Evolutionary conservation across 1,139 yeast genomes (phyloP).

Genomic region (Hyphopichia wangnamkhiaoensis): DNA sequence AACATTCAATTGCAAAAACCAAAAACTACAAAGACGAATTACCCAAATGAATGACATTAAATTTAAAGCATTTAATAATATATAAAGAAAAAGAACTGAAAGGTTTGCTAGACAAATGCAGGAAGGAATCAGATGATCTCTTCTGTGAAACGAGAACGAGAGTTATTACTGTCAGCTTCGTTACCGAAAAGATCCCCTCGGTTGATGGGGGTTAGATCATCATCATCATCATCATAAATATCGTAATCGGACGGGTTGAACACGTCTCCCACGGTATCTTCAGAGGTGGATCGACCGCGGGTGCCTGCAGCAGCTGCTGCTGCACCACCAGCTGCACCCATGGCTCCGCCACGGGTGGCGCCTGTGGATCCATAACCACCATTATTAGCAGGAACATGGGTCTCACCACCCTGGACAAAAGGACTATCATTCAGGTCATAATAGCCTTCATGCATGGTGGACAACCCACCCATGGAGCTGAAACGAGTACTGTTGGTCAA

Average conservation of each 20-base stretch:
- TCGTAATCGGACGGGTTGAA: conserved; percentile 16
- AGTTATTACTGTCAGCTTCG: conserved; percentile 21
- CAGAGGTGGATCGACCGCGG: conserved; percentile 47
- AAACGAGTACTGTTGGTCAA: conserved; percentile 1
- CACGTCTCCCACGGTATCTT: conserved; percentile 14
- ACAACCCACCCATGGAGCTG: conserved; percentile 1
- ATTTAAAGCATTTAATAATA: no score
- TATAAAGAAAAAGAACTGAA: not conserved
- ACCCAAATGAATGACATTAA: no score
- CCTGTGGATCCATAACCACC: conserved; percentile 1
- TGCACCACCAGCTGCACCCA: conserved; percentile 2
- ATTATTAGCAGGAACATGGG: not conserved
- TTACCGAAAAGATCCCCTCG: conserved; percentile 16
- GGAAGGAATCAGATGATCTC: conserved; percentile 13
- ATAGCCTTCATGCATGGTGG: conserved; percentile 4
- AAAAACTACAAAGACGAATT: no score
- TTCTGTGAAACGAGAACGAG: conserved; percentile 26
- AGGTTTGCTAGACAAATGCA: not conserved
- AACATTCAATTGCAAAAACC: no score
- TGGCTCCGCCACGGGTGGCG: not conserved
- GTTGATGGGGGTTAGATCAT: conserved; percentile 12
- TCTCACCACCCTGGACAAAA: not conserved
- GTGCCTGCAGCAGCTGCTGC: conserved; percentile 29
- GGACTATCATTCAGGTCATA: not conserved
- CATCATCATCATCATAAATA: conserved; percentile 13